A percentile compares a stretch with the other conserved stretches of the same genome.
These are phyloP conservation scores for Choanephora cucurbitarum DNA, from an alignment of 371 early-diverging fungal genomes.

Conservation along the genomic window DNA sequence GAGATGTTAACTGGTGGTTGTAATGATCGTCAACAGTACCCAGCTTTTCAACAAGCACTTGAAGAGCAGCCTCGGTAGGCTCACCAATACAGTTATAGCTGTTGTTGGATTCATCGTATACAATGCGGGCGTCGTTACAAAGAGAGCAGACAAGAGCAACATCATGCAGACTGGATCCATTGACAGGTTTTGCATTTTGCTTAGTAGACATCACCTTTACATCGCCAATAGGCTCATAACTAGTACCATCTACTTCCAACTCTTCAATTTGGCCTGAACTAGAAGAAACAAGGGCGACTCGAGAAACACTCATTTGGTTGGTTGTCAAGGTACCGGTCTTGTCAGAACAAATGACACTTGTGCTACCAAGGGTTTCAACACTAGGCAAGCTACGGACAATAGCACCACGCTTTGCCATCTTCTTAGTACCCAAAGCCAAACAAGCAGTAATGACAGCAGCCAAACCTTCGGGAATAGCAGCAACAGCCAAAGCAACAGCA, in stretches of 20 bases:
- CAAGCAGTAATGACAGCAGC: constrained; percentile 98
- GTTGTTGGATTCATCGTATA: constrained; percentile 69
- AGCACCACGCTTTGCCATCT: constrained; percentile 97
- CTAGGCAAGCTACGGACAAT: constrained; percentile 91
- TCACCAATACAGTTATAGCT: constrained; percentile 83
- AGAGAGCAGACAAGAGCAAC: constrained; percentile 80
- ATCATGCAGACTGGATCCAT: constrained; percentile 49
- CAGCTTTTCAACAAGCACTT: constrained; percentile 91
- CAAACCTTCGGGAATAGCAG: constrained; percentile 98
- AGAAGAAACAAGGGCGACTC: constrained; percentile 32
- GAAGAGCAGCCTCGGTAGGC: constrained; percentile 98
- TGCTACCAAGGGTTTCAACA: constrained; percentile 97
- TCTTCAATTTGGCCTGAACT: constrained; percentile 59
- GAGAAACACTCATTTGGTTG: constrained; percentile 93
- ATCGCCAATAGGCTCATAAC: constrained; percentile 84
- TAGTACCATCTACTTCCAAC: constrained; percentile 75
- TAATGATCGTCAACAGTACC: constrained; percentile 69
- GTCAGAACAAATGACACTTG: constrained; percentile 96
- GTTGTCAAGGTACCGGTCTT: constrained; percentile 99
- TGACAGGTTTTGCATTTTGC: neutral
- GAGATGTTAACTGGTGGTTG: constrained; percentile 57
- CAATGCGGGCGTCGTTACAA: constrained; percentile 90
- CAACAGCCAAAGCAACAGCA: constrained; percentile 98
- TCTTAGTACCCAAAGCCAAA: constrained; percentile 93
- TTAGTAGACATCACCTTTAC: constrained; percentile 27